Base-by-base conservation (phyloP, 2,329 filamentous ascomycete genomes). In the Penicillium concentricum region DNA sequence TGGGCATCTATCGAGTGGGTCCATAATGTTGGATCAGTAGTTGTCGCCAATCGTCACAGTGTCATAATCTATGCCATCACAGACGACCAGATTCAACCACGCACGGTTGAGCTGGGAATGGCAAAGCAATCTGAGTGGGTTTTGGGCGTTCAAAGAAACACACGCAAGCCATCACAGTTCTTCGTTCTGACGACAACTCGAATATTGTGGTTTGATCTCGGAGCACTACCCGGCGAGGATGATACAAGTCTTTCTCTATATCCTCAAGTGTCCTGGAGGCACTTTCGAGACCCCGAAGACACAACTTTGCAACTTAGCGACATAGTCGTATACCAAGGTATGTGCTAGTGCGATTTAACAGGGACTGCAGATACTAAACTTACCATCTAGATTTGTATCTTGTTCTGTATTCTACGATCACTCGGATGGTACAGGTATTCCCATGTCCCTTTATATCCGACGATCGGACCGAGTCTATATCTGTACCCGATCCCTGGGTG, bases 251-350 rank as follows among this genome's bases (percentile, higher is more conserved):
- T 70, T n/a, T 67, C 72, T 59, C 63, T 78, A 13, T 64, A 66
- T 15, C 68, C 78, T 42, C 62, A 79, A 26, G 60, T 82, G 3
- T 77, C 78, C 8, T 81, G 82, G 75, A 74, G 74, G 44, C 84
- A 87, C 71, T 86, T 81, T 63, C 76, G 81, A 42, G 77, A 81
- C 54, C 62, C 73, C 0, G 79, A 83, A 52, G 84, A 87, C 63
- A 76, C 76, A 10, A 83, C 79, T 30, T 68, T 86, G 32, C 73
- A 72, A 20, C 57, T 80, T 28, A 66, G 69, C 38, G 61, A 73
- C 51, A 30, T 78, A 28, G 51, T 70, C 52, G 51, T 72, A 30
- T 59, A 67, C 28, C 61, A 69, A 53, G 68, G 76, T 77, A 71
- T 54, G 67, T 56, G 39, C 30, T 30, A 35, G 6, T 24, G 38